A percentile compares a stretch with the other conserved stretches of the same genome.
Conservation (phyloP, 192 early-diverging fungal genomes). For the Backusella psychrophila region DNA sequence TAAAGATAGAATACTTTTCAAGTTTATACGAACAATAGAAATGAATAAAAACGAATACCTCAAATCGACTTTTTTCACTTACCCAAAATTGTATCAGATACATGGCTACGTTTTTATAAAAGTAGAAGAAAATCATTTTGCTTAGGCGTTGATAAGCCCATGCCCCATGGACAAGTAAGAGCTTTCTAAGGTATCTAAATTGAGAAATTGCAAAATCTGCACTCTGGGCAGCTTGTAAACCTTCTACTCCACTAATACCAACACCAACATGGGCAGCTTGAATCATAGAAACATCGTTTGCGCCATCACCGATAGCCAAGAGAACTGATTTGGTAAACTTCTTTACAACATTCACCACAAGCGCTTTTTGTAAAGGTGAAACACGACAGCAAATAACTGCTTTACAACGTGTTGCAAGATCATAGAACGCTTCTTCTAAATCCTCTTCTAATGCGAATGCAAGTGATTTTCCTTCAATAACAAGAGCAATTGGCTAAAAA, state of each 20-base stretch:
- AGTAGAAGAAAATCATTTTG: constrained; percentile 94
- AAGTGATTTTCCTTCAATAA: constrained; percentile 90
- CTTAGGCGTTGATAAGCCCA: constrained; percentile 92
- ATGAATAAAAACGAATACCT: not conserved
- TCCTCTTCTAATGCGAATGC: constrained; percentile 88
- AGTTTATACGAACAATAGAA: not conserved
- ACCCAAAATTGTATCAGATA: constrained; percentile 96
- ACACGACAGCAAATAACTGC: constrained; percentile 98
- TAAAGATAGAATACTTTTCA: constrained; percentile 66
- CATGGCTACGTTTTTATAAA: constrained; percentile 97
- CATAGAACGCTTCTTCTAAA: constrained; percentile 70
- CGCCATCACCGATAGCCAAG: constrained; percentile 95
- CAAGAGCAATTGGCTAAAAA: constrained; percentile 61
- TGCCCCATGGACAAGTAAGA: constrained; percentile 89
- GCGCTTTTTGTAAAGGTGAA: constrained; percentile 94
- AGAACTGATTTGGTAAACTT: constrained; percentile 81
- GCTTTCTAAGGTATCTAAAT: constrained; percentile 89
- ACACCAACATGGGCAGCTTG: constrained; percentile 96
- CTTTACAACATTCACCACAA: constrained; percentile 93
- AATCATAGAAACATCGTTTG: constrained; percentile 98
- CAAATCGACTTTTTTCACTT: not conserved
- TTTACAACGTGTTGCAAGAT: constrained; percentile 88
- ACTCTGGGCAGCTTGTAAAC: constrained; percentile 88
- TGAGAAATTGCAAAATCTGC: constrained; percentile 97
- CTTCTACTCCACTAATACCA: constrained; percentile 93